These are phyloP conservation scores for Pseudognaphalium luteoalbum DNA, from an alignment of 129 eudicot species.

Conservation along the genomic window DNA sequence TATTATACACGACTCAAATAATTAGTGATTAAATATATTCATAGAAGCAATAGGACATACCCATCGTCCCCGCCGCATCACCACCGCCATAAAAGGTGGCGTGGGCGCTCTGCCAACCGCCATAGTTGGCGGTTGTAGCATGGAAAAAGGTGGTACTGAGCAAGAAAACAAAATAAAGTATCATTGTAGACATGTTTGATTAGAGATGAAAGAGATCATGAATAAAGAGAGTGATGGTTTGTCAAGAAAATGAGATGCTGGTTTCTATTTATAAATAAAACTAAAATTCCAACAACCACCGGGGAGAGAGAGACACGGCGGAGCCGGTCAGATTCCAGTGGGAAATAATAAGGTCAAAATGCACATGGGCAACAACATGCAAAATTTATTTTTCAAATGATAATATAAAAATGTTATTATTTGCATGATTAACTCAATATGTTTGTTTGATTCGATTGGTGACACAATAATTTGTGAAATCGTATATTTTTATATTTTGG, in stretches of 20 bases:
- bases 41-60: slow-evolving; percentile 22
- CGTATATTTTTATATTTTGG: background rate
- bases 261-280: slow-evolving; percentile 36
- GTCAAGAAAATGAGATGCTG: background rate
- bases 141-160: slow-evolving; percentile 28
- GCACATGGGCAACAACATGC: slow-evolving; percentile 43
- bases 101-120: slow-evolving; percentile 50
- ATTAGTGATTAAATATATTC: background rate
- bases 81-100: slow-evolving; percentile 60
- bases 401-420: slow-evolving; percentile 6
- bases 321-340: slow-evolving; percentile 42
- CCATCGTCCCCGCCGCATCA: slow-evolving; percentile 61
- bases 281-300: slow-evolving; percentile 8
- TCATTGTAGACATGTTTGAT: slow-evolving; percentile 14
- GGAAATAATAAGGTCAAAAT: slow-evolving; percentile 19
- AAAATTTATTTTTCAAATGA: background rate
- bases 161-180: slow-evolving; percentile 28
- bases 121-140: slow-evolving; percentile 34
- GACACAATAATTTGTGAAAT: slow-evolving; percentile 7
- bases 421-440: slow-evolving; percentile 33
- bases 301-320: slow-evolving; percentile 5
- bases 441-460: slow-evolving; percentile 22
- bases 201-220: background rate
- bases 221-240: background rate
- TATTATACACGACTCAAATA: background rate